Base-by-base conservation (phyloP, 2,329 filamentous ascomycete species). In the Ophiostoma sp. region DNA sequence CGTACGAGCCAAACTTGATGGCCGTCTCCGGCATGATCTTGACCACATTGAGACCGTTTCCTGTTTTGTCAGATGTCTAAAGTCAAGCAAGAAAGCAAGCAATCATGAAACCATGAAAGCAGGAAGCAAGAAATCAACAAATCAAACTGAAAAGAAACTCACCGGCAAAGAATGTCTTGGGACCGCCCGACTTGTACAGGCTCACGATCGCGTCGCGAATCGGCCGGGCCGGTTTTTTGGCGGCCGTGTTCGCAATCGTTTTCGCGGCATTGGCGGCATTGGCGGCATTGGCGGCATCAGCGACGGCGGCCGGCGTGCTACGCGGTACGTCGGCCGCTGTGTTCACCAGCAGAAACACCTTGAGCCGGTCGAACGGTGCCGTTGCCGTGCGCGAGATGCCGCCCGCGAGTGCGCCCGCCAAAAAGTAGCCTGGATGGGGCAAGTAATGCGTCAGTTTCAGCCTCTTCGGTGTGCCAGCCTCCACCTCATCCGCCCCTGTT, bases 1-100 rank as follows among this genome's bases (percentile, higher is more conserved):
- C 95, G 76, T 97, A 99, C 27, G 93, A 94, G 70, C 95, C 95
- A 77, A 99, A 99, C 79, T 97, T 96, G 76, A 99, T 97, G 40
- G 95, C 94, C 41, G 94, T 97, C 80, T 99, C 95, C 0, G 95
- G 95, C 92, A 98, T 97, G 70, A 99, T 95, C 78, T 99, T 99
- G 75, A 97, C 79, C 2, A 99, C 93, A 74, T 99, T 99, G 73
- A 99, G 82, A 3, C 95, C 95, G 75, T 99, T 99, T 49, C 95
- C 93, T 96, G 73, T n/a, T 52, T 2, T 55, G 49, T 63, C 68
- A 73, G 49, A 1, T 14, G 27, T 12, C 14, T 16, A 3, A 3
- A 52, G 47, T 52, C 14, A 11, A 52, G 16, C 16, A 52, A 16
- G 47, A 47, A 27, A 27, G 27, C 27, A 27, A 27, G 60, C 66